Base-by-base conservation (phyloP, 2,329 filamentous ascomycete species). In the Proliferodiscus dingleyae region DNA sequence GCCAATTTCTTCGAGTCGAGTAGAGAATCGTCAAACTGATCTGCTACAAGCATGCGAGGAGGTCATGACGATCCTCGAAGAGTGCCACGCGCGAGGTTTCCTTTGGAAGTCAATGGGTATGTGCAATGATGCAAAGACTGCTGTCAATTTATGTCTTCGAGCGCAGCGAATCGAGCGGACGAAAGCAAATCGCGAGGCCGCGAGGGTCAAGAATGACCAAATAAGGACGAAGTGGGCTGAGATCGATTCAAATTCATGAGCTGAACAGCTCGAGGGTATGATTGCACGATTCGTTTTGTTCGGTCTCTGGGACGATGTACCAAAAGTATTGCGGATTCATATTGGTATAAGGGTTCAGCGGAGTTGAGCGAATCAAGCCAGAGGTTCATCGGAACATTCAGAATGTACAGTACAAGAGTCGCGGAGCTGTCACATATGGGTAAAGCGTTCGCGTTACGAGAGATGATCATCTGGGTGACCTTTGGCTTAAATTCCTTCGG, bases 71-170 rank as follows among this genome's bases (percentile, higher is more conserved):
- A 86, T 87, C 38, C 87, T 98, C 57, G 93, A 97, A 62, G 89
- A 96, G 72, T 98, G 93, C 71, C 93, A 98, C 64, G 86, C 87
- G 24, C 79, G 78, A 49, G 93, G 93, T 44, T 98, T 98, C 70
- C 70, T 98, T 47, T 90, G 87, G 80, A 96, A 95, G 69, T 83
- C 87, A 2, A 71, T 88, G 51, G 93, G 93, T 46, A 88, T 86
- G 73, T 98, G 93, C 78, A 97, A 89, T 66, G 78, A 83, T 32
- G 78, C 85, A 52, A 98, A 98, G 68, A 75, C 80, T 33, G 74
- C 88, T 47, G 87, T 98, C 58, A 93, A 87, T 68, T 77, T 80
- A 62, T 98, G 93, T 64, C 76, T 98, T 42, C 81, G 87, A 53
- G 81, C 77, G 29, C 88, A 95, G 67, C 80, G 93, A 61, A 70